A percentile compares a stretch with the other conserved stretches of the same genome.
Conservation (phyloP, 352 stramenopile genomes). For the Globisporangium rhizosaccharum region DNA sequence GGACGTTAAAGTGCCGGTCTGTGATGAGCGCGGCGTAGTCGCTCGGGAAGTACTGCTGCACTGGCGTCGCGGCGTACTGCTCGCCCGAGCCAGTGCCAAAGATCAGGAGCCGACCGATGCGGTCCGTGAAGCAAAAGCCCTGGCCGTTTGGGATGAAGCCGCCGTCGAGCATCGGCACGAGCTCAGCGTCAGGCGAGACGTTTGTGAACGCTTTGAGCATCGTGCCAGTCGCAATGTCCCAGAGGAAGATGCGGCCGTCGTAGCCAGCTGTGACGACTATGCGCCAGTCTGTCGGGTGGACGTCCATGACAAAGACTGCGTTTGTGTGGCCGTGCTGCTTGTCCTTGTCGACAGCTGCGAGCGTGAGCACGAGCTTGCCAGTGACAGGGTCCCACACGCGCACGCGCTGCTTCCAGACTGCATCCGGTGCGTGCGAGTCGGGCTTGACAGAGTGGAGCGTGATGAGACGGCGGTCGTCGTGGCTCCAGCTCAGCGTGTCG, state of each 20-base stretch:
- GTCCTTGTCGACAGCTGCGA: slow-evolving; percentile 49
- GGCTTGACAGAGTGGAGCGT: slow-evolving; percentile 69
- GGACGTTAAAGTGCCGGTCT: slow-evolving; percentile 85
- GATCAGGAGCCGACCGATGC: slow-evolving; percentile 71
- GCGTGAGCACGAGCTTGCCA: slow-evolving; percentile 51
- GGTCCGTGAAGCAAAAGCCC: slow-evolving; percentile 78
- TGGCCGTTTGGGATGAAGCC: slow-evolving; percentile 62
- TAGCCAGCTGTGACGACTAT: slow-evolving; percentile 81
- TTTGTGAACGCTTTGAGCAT: slow-evolving; percentile 65
- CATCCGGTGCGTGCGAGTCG: slow-evolving; percentile 35
- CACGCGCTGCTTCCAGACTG: slow-evolving; percentile 56
- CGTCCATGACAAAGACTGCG: slow-evolving; percentile 69
- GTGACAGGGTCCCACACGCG: slow-evolving; percentile 56
- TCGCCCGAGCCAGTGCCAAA: slow-evolving; percentile 74
- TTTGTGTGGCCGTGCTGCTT: slow-evolving; percentile 71
- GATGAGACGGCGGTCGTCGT: slow-evolving; percentile 52
- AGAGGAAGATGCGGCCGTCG: slow-evolving; percentile 78
- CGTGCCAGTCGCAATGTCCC: slow-evolving; percentile 69
- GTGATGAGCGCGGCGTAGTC: slow-evolving; percentile 88
- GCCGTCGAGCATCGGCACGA: slow-evolving; percentile 69
- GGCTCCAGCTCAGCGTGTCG: slow-evolving; percentile 62
- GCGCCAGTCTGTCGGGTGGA: slow-evolving; percentile 66
- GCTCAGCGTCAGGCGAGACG: slow-evolving; percentile 45
- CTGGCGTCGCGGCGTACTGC: slow-evolving; percentile 46
- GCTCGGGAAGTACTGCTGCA: slow-evolving; percentile 87